Evolutionary conservation across 495 filamentous ascomycete species (phyloP).

Genomic region (Pseudotulostoma volvatum): DNA sequence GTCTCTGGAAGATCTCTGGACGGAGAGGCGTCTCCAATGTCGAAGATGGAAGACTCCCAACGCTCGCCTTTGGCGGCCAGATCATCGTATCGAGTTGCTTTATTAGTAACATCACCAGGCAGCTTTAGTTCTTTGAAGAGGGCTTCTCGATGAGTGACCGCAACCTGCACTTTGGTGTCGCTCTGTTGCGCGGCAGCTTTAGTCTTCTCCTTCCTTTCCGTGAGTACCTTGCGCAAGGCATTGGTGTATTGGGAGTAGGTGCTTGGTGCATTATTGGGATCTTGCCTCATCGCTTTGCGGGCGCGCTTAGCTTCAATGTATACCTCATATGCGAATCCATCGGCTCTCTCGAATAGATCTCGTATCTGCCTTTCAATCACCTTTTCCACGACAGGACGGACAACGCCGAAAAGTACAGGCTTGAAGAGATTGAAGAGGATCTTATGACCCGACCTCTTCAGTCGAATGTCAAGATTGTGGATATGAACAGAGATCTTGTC

Average conservation of each 20-base stretch:
- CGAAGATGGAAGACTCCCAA: conserved; percentile 93
- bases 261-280: conserved; percentile 65
- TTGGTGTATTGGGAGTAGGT: conserved; percentile 73
- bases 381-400: conserved; percentile 73
- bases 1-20: conserved; percentile 51
- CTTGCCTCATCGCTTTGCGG: conserved; percentile 42
- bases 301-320: conserved; percentile 70
- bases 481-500: conserved; percentile 75
- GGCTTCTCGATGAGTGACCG: conserved; percentile 75
- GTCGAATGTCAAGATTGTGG: conserved; percentile 73
- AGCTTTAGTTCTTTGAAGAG: conserved; percentile 80
- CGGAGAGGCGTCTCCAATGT: conserved; percentile 61
- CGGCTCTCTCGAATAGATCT: conserved; percentile 52
- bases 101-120: conserved; percentile 79
- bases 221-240: conserved; percentile 56
- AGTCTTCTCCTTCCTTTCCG: conserved; percentile 58
- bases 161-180: conserved; percentile 60
- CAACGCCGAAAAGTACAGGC: conserved; percentile 66
- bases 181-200: conserved; percentile 31
- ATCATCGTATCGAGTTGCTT: conserved; percentile 89
- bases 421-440: conserved; percentile 75
- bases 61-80: conserved; percentile 74
- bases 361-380: conserved; percentile 63
- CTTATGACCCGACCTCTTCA: conserved; percentile 92
- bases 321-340: conserved; percentile 54